These are phyloP conservation scores for Globisporangium yorkense DNA, from an alignment of 352 stramenopile species.

Conservation along the genomic window DNA sequence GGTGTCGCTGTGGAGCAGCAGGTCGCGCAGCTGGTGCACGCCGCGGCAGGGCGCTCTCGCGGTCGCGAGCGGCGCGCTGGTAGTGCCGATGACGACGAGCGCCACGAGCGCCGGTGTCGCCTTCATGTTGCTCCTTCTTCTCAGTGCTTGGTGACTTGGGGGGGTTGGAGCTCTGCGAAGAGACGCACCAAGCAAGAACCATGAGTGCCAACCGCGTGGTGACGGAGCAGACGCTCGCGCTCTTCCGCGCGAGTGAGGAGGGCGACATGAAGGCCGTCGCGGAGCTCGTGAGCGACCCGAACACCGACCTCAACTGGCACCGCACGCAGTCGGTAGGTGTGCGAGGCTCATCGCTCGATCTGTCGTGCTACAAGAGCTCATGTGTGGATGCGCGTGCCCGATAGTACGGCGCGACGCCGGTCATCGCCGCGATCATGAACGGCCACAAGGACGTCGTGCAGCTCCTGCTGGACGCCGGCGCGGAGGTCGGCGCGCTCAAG, in stretches of 20 bases:
- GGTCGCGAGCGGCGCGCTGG: background rate
- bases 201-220: conserved; percentile 73
- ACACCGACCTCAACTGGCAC: conserved; percentile 71
- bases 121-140: background rate
- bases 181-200: background rate
- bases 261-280: conserved; percentile 42
- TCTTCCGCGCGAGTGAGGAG: conserved; percentile 52
- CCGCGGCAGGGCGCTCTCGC: conserved; percentile 13
- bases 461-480: conserved; percentile 50
- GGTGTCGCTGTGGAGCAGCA: conserved; percentile 9
- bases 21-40: conserved; percentile 18
- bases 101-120: background rate
- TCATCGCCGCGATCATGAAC: conserved; percentile 65
- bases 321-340: conserved; percentile 43
- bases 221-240: conserved; percentile 42
- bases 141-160: background rate
- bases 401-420: conserved; percentile 65
- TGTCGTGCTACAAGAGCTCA: background rate
- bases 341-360: background rate
- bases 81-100: background rate
- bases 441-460: conserved; percentile 47
- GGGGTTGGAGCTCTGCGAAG: background rate
- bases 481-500: conserved; percentile 57
- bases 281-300: conserved; percentile 34
- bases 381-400: background rate